Conservation (phyloP, 345 rosid genomes). For the Erucastrum elatum region DNA sequence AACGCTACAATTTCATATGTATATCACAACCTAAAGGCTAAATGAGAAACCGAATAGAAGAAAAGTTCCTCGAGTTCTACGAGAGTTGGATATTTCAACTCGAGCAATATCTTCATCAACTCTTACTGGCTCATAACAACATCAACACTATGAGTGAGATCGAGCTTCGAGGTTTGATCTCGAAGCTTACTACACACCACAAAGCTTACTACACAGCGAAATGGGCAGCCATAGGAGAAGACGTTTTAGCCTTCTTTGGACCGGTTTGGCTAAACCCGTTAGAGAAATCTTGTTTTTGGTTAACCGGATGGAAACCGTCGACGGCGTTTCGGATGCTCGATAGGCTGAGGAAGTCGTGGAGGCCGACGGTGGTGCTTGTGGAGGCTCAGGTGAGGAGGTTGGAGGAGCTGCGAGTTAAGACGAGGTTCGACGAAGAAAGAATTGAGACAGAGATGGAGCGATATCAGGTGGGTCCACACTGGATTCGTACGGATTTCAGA, state of each 20-base stretch:
- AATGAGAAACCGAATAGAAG: constrained; percentile 49
- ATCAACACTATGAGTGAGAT: constrained; percentile 25
- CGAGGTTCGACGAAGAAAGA: constrained; percentile 64
- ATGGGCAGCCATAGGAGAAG: constrained; percentile 73
- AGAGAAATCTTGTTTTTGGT: constrained; percentile 69
- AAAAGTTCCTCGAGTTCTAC: constrained; percentile 55
- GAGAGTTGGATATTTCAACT: constrained; percentile 64
- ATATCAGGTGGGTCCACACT: constrained; percentile 52
- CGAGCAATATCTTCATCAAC: constrained; percentile 48
- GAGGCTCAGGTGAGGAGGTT: constrained; percentile 57
- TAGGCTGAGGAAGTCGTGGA: constrained; percentile 39
- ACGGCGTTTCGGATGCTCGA: constrained; percentile 52
- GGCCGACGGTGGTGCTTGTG: constrained; percentile 34
- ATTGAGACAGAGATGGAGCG: constrained; percentile 85
- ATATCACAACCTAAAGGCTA: neutral
- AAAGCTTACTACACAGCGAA: constrained; percentile 73
- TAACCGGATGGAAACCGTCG: constrained; percentile 88
- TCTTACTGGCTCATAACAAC: constrained; percentile 35
- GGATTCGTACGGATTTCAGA: neutral
- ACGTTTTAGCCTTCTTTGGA: constrained; percentile 62
- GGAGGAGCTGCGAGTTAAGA: constrained; percentile 55
- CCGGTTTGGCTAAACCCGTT: constrained; percentile 61
- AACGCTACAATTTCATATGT: neutral
- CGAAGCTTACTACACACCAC: constrained; percentile 65
- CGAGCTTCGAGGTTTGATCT: constrained; percentile 50